Conservation (phyloP, 75 land plant species). For the Gnetum montanum region DNA sequence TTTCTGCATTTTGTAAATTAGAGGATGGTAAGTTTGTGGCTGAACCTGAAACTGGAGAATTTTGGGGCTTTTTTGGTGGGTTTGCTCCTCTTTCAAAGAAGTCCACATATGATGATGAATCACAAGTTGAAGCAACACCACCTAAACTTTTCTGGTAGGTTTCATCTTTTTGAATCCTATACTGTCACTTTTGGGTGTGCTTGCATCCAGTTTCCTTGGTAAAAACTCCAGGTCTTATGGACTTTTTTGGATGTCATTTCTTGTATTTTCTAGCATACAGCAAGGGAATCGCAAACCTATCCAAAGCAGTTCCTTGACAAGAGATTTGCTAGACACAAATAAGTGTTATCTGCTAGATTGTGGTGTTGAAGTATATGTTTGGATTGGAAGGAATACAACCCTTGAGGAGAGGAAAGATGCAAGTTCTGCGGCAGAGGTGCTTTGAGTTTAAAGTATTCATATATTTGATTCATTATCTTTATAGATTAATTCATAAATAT, state of each 20-base stretch:
- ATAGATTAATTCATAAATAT: background rate
- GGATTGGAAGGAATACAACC: slow-evolving; percentile 88
- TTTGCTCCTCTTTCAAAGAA: slow-evolving; percentile 91
- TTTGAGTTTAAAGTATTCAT: slow-evolving; percentile 15
- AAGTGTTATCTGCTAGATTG: slow-evolving; percentile 84
- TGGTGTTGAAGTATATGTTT: slow-evolving; percentile 75
- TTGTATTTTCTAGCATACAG: slow-evolving; percentile 38
- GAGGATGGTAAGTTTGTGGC: slow-evolving; percentile 96
- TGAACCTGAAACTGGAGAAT: slow-evolving; percentile 94
- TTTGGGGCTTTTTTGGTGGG: slow-evolving; percentile 97
- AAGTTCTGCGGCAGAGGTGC: slow-evolving; percentile 64
- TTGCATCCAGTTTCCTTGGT: background rate
- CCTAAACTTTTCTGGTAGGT: slow-evolving; percentile 46
- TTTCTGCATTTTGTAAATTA: no score
- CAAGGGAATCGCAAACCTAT: slow-evolving; percentile 54
- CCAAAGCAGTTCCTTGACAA: slow-evolving; percentile 42
- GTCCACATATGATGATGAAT: slow-evolving; percentile 27
- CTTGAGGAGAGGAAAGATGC: slow-evolving; percentile 84
- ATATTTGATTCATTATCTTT: background rate
- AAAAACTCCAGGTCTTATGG: background rate
- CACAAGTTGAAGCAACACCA: slow-evolving; percentile 12
- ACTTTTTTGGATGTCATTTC: background rate
- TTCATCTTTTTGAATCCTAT: background rate
- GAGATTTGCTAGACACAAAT: slow-evolving; percentile 67
- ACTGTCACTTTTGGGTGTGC: background rate